A percentile compares a stretch with the other conserved stretches of the same genome.
These are phyloP conservation scores for Cryptosporidium parvum DNA, from an alignment of 169 alveolate genomes.

Conservation along the genomic window DNA sequence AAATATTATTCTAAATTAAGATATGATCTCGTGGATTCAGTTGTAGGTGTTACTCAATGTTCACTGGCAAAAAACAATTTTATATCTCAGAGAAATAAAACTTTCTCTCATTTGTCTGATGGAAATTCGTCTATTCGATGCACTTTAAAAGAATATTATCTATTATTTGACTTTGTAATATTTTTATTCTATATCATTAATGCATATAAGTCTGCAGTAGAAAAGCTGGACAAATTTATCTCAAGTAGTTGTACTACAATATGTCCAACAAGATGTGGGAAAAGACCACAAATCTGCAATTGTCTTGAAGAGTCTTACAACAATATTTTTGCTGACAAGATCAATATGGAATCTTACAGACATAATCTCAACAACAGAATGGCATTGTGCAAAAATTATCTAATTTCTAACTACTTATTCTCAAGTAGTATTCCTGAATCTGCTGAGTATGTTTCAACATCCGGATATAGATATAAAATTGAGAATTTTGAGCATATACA, in stretches of 20 bases:
- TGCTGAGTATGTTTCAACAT: conserved; percentile 19
- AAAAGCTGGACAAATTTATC: not conserved
- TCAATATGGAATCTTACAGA: not conserved
- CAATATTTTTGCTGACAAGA: conserved; percentile 1
- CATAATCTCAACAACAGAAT: not conserved
- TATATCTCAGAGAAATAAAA: not conserved
- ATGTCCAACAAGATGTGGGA: not conserved
- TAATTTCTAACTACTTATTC: conserved; percentile 6
- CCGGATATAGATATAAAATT: not conserved
- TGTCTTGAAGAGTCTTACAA: not conserved
- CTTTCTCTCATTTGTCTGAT: not conserved
- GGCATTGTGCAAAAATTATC: not conserved
- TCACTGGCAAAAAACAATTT: conserved; percentile 28
- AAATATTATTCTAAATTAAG: not conserved
- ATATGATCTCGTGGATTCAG: conserved; percentile 23
- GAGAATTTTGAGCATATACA: not conserved
- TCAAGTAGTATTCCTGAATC: conserved; percentile 25
- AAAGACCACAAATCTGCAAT: not conserved
- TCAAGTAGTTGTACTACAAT: conserved; percentile 2
- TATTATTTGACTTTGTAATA: conserved; percentile 3
- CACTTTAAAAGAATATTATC: conserved; percentile 27
- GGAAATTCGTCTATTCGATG: not conserved
- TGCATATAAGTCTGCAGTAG: not conserved
- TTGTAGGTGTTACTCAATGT: conserved; percentile 38
- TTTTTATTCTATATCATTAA: conserved; percentile 5